phyloP scores from a whole-genome alignment of 2,329 filamentous ascomycete species.

The Stenocarpella maydis region DNA sequence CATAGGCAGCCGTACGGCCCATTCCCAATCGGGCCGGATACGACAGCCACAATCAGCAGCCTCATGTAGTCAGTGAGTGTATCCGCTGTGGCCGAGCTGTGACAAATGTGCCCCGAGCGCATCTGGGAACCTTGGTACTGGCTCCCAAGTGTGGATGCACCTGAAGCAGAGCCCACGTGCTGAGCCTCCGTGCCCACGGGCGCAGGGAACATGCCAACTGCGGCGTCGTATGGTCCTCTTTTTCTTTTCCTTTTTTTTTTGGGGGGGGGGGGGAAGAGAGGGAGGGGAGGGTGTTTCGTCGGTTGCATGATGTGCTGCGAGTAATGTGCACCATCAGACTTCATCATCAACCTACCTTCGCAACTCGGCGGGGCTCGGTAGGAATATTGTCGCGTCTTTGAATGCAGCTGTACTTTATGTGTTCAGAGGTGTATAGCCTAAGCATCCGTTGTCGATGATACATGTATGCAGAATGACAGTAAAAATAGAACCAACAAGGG shows the following conservation, averaged over 20 bases:
- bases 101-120: neutral
- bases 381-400: neutral
- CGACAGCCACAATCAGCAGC: neutral
- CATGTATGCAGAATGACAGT: no score
- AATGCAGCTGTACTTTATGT: neutral
- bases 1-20: neutral
- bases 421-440: neutral
- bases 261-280: no score
- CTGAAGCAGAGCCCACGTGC: conserved; percentile 6
- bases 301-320: neutral
- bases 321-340: neutral
- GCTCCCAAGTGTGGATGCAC: neutral
- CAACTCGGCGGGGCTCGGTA: neutral
- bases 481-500: neutral
- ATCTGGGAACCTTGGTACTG: neutral
- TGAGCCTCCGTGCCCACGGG: neutral
- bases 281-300: no score
- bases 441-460: no score
- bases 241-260: neutral
- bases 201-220: neutral
- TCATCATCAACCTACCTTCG: neutral
- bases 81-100: no score
- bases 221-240: neutral
- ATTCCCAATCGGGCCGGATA: neutral
- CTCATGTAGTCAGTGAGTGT: neutral